These are phyloP conservation scores for Leptographium wingfieldii DNA, from an alignment of 2,329 filamentous ascomycete genomes.

Conservation along the genomic window DNA sequence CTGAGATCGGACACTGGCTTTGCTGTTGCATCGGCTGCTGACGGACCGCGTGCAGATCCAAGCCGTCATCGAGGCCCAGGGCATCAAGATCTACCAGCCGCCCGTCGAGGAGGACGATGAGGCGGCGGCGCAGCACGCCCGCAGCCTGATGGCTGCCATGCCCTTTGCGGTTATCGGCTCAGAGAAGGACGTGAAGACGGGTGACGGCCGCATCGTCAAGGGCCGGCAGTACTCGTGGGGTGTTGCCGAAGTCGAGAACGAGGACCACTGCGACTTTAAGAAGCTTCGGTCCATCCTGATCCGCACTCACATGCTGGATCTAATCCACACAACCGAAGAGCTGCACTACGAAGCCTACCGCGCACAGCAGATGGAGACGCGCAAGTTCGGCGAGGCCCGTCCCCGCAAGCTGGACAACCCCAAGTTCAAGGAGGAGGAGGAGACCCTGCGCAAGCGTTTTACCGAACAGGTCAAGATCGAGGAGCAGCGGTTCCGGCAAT, in stretches of 20 bases:
- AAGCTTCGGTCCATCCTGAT: constrained; percentile 98
- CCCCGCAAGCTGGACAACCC: constrained; percentile 98
- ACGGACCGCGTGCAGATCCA: constrained; percentile 45
- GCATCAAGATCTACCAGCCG: constrained; percentile 98
- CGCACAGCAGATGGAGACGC: constrained; percentile 98
- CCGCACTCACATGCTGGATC: constrained; percentile 98
- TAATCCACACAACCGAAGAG: constrained; percentile 99
- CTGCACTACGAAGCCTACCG: constrained; percentile 99
- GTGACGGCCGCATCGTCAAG: constrained; percentile 94
- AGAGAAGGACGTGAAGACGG: constrained; percentile 97
- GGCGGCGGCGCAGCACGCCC: constrained; percentile 85
- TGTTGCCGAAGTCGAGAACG: constrained; percentile 98
- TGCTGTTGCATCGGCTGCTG: background rate
- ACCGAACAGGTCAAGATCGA: constrained; percentile 99
- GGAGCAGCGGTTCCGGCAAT: constrained; percentile 97
- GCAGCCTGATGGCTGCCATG: constrained; percentile 91
- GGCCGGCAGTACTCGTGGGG: constrained; percentile 98
- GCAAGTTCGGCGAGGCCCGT: constrained; percentile 96
- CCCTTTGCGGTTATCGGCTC: constrained; percentile 98
- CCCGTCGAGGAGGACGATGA: constrained; percentile 98
- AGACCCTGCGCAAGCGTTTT: constrained; percentile 95
- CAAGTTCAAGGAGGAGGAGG: constrained; percentile 99
- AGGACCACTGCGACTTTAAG: constrained; percentile 99
- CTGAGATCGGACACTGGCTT: too few species aligned
- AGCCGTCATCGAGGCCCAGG: constrained; percentile 91